Conservation (phyloP, 2,329 filamentous ascomycete genomes). For the Clathrospora elynae region DNA sequence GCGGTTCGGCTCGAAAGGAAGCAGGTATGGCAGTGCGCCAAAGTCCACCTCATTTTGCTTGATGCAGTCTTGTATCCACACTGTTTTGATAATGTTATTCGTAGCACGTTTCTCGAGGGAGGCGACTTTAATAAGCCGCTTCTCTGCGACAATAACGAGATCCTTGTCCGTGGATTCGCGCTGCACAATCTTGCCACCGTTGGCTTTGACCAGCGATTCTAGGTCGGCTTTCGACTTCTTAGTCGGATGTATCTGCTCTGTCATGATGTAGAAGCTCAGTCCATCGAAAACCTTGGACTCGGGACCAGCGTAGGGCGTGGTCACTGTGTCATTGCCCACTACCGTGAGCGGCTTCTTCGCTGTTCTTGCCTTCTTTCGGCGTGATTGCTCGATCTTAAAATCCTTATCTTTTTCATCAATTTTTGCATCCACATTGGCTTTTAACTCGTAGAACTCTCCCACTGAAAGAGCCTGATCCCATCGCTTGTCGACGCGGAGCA, state of each 20-base stretch:
- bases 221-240: slow-evolving; percentile 80
- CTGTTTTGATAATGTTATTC: slow-evolving; percentile 74
- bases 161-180: slow-evolving; percentile 65
- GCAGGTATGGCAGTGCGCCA: slow-evolving; percentile 60
- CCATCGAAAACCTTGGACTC: slow-evolving; percentile 73
- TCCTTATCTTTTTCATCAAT: slow-evolving; percentile 69
- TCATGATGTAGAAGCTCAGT: slow-evolving; percentile 81
- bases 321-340: slow-evolving; percentile 64
- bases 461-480: slow-evolving; percentile 82
- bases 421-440: slow-evolving; percentile 70
- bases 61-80: slow-evolving; percentile 85
- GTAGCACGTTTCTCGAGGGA: slow-evolving; percentile 75
- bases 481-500: slow-evolving; percentile 76
- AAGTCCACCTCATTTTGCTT: slow-evolving; percentile 61
- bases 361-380: slow-evolving; percentile 67
- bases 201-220: slow-evolving; percentile 78
- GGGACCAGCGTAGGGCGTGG: slow-evolving; percentile 61
- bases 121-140: slow-evolving; percentile 78
- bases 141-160: slow-evolving; percentile 79
- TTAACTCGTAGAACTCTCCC: slow-evolving; percentile 76
- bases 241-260: slow-evolving; percentile 69
- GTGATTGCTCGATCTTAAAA: slow-evolving; percentile 70
- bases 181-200: slow-evolving; percentile 81
- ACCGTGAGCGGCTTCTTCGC: slow-evolving; percentile 73
- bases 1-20: slow-evolving; percentile 67